Conservation (phyloP, 176 grass and related monocot genomes). For the Zoysia pacifica region DNA sequence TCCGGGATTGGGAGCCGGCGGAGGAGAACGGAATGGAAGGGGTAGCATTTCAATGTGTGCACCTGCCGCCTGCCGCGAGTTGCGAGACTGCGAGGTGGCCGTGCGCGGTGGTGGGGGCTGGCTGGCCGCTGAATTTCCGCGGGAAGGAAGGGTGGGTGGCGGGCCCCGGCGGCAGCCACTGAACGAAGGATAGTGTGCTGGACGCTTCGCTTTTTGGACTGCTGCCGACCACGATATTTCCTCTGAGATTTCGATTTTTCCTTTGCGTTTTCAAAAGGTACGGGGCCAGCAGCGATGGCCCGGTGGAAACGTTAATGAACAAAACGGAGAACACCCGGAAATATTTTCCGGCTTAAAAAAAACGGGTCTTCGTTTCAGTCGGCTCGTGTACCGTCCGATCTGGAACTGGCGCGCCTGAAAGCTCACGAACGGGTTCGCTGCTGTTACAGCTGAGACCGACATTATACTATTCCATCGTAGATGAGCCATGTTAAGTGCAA, state of each 20-base stretch:
- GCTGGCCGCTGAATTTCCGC: neutral
- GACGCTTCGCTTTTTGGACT: conserved; percentile 41
- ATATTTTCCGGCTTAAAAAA: no score
- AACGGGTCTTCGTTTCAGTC: no score
- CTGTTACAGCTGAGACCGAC: neutral
- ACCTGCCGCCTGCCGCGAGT: neutral
- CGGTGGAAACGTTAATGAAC: neutral
- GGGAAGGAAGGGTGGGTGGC: conserved; percentile 27
- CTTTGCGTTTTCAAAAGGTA: neutral
- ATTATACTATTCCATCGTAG: no score
- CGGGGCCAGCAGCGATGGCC: neutral
- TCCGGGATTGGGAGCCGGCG: conserved; percentile 1
- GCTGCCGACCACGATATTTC: neutral
- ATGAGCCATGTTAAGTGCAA: no score
- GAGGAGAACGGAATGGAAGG: neutral
- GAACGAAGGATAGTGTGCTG: conserved; percentile 27
- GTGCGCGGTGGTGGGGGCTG: neutral
- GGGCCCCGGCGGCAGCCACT: neutral
- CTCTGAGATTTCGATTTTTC: neutral
- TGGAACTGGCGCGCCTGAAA: neutral
- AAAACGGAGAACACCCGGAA: no score
- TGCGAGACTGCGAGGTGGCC: conserved; percentile 15
- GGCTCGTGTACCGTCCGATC: neutral
- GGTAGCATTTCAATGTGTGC: neutral
- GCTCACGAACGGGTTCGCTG: neutral